These are phyloP conservation scores for Yamadazyma membranifaciens DNA, from an alignment of 1,139 yeast genomes.

Conservation along the genomic window DNA sequence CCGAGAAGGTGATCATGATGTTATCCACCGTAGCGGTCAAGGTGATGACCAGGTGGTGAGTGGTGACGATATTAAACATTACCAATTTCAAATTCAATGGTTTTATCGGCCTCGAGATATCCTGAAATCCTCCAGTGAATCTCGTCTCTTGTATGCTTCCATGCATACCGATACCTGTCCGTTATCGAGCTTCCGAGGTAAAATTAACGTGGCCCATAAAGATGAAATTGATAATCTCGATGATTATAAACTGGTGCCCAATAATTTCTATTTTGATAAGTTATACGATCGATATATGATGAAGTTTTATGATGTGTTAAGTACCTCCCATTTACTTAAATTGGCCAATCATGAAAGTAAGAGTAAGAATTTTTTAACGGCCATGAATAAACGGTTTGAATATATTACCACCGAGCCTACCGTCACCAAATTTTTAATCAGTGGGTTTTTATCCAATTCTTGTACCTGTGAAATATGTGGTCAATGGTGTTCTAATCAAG, in stretches of 20 bases:
- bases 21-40: background rate
- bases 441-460: conserved; percentile 55
- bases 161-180: conserved; percentile 89
- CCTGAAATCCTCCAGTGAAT: conserved; percentile 62
- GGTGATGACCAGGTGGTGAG: conserved; percentile 14
- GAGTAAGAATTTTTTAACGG: conserved; percentile 54
- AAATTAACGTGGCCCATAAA: conserved; percentile 65
- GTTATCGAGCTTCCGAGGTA: conserved; percentile 70
- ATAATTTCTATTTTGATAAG: conserved; percentile 80
- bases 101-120: conserved; percentile 88
- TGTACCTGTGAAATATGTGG: conserved; percentile 69
- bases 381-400: conserved; percentile 65
- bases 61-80: conserved; percentile 41
- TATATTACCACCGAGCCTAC: conserved; percentile 78
- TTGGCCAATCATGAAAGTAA: conserved; percentile 28
- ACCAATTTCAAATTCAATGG: conserved; percentile 80
- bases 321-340: conserved; percentile 12
- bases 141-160: conserved; percentile 78
- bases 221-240: conserved; percentile 64
- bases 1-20: conserved; percentile 11
- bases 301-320: conserved; percentile 70
- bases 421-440: conserved; percentile 60
- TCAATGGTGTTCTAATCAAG: conserved; percentile 79
- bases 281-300: conserved; percentile 86
- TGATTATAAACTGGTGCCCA: conserved; percentile 55